phyloP scores from a whole-genome alignment of 352 stramenopile genomes.

The Pythium inflatum region DNA sequence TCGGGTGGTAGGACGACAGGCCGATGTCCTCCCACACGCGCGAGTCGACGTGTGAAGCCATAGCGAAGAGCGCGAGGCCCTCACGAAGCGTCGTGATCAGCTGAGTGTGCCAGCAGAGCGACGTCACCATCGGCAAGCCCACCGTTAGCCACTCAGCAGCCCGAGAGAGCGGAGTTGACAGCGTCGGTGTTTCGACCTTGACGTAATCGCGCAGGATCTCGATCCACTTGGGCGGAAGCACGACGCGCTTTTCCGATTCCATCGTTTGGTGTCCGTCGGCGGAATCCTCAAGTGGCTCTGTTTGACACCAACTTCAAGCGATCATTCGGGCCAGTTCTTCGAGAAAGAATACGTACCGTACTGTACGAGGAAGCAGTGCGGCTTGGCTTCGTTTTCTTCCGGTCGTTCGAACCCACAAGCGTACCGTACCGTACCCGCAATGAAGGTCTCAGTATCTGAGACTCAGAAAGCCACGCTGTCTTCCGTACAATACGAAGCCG shows the following conservation, averaged over 20 bases:
- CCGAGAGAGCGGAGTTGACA: neutral
- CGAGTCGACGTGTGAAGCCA: neutral
- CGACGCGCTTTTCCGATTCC: neutral
- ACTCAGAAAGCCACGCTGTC: too few relatives aligned
- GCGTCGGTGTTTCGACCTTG: neutral
- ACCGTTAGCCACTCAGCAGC: constrained; percentile 1
- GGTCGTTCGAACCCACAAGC: too few relatives aligned
- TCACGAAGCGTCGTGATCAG: neutral
- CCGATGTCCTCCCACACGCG: neutral
- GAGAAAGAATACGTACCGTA: too few relatives aligned
- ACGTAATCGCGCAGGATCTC: neutral
- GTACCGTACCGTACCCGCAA: too few relatives aligned
- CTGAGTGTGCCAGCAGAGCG: constrained; percentile 1
- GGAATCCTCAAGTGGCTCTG: too few relatives aligned
- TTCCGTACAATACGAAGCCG: too few relatives aligned
- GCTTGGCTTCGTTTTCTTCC: too few relatives aligned
- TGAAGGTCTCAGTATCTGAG: too few relatives aligned
- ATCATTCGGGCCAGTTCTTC: too few relatives aligned
- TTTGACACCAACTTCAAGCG: too few relatives aligned
- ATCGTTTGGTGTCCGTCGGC: too few relatives aligned
- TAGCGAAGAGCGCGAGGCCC: neutral
- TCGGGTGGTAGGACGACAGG: neutral
- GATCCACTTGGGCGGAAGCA: neutral
- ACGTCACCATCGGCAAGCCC: neutral
- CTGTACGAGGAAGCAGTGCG: too few relatives aligned